Evolutionary conservation across 169 alveolate genomes (phyloP), one percentile per base, ranked within the genome.

Genomic region (Plasmodium knowlesi): DNA sequence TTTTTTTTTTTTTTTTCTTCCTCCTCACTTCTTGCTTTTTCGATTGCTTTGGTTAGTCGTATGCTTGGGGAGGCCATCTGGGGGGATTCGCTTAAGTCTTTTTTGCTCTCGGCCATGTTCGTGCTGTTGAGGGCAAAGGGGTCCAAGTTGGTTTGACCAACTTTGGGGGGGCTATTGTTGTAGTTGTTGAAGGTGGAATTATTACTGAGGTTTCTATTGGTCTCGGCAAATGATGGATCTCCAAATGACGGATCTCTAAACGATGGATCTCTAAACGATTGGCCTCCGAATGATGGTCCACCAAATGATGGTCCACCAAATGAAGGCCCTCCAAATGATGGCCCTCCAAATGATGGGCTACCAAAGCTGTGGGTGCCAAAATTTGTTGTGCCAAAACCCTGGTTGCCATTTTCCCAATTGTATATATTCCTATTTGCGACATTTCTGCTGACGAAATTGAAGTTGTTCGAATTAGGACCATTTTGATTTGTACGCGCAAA

Each of bases 391-490:
- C 12, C 67, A 22, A 85, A 74, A 25, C 79, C 79, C 28, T 34
- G 50, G 43, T 50, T 84, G 5, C 80, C 46, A 50, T 82, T 82
- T 12, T 6, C 79, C 53, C 37, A 85, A 74, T 74, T 74, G 54
- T 41, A 72, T 37, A 85, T n/a, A 19, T 53, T 85, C 4, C 74
- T 53, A 54, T n/a, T 50, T 4, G 22, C 34, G n/a, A 74, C 54
- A 54, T 85, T 85, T 74, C 86, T 30, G 61, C 85, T 85, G 5
- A 54, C 81, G 41, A 85, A 74, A 34, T 85, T 85, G 28, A 76
- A 76, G 78, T 85, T 85, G 43, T 43, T 85, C 81, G 67, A 25
- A 50, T 74, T 85, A 37, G 72, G 61, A 10, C 70, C 81, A 6
- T 71, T 84, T 12, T 28, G 53, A n/a, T 41, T 34, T 5, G 30